Percentiles rank a stretch among this genome's conserved stretches.
phyloP scores from a whole-genome alignment of 495 filamentous ascomycete genomes.

The Arthonia radiata region DNA sequence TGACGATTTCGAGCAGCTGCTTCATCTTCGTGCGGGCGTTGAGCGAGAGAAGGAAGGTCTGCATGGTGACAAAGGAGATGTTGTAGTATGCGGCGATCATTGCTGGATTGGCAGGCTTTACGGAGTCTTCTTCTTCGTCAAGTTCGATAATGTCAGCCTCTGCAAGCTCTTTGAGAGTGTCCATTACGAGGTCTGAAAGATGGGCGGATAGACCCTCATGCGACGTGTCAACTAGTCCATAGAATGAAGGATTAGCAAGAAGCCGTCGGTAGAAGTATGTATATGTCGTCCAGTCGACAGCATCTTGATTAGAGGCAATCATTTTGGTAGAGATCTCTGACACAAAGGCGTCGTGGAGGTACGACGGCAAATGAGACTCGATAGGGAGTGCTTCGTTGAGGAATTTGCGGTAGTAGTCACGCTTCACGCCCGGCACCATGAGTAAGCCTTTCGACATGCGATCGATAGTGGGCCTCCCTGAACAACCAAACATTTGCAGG shows the following conservation, averaged over 20 bases:
- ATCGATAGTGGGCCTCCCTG: constrained; percentile 52
- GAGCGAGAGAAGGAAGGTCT: constrained; percentile 94
- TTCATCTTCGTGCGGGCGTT: constrained; percentile 76
- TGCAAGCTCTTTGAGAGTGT: constrained; percentile 67
- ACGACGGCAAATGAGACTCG: constrained; percentile 77
- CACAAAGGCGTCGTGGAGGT: constrained; percentile 87
- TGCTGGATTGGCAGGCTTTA: constrained; percentile 74
- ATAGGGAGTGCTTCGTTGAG: constrained; percentile 87
- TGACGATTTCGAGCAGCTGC: constrained; percentile 89
- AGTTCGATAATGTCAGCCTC: constrained; percentile 92
- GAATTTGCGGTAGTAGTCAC: constrained; percentile 98
- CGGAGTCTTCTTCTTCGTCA: constrained; percentile 85
- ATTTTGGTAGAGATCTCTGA: constrained; percentile 87
- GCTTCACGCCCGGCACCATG: constrained; percentile 82
- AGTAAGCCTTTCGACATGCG: constrained; percentile 70
- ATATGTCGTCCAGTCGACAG: constrained; percentile 93
- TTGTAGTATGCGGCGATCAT: constrained; percentile 99
- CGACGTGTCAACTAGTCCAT: constrained; percentile 67
- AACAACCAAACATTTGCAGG: constrained; percentile 98
- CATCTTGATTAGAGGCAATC: constrained; percentile 86
- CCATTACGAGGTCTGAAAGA: constrained; percentile 86
- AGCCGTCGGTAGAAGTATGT: constrained; percentile 96
- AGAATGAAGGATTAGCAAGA: constrained; percentile 93
- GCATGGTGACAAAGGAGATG: constrained; percentile 98
- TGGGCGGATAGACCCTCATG: constrained; percentile 86